Base-by-base conservation (phyloP, 208 protist species). In the Leishmania mexicana region DNA sequence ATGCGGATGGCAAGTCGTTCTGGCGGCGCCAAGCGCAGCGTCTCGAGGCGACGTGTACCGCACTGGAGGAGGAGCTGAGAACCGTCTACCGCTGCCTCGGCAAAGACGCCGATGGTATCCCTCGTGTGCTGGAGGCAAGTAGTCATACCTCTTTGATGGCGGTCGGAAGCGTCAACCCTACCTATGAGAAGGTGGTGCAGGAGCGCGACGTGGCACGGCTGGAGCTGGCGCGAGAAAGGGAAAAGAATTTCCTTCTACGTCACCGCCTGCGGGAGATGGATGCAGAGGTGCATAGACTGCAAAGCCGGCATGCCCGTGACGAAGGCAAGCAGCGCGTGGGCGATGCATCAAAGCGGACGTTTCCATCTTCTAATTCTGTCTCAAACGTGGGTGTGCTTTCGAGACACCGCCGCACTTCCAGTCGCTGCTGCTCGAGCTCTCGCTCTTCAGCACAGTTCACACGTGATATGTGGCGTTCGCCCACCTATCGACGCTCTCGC, bases 131-230 rank as follows among this genome's bases (percentile, higher is more conserved):
- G 70, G 45, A 7, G 28, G 45, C 24, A 1, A 51, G 45, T 54
- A 24, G 70, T 31, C 45, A 35, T 35, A 17, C 21, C 31, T 64
- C 73, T 47, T 64, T 47, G 19, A 11, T n/a, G 10, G 53, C 31
- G n/a, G 38, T 53, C 31, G 45, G 76, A 53, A 31, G 70, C 28
- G 28, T 6, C 70, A 38, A 40, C 28, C 24, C n/a, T 54, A n/a
- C 45, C 47, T 83, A 67, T 24, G 83, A 72, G 38, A 49, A 67
- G 4, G 65, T 83, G 1, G 28, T 81, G 67, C 67, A 83, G 78
- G 79, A 87, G 72, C 85, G 88, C 64, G 84, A 92, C 65, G 57
- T 74, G 31, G 84, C 82, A 21, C 81, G 85, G 17, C 73, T 85
- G 31, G 78, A 83, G 73, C 40, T 88, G 19, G 83, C 86, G n/a